A percentile compares a stretch with the other conserved stretches of the same genome.
These are phyloP conservation scores for Kernera saxatilis DNA, from an alignment of 345 rosid species.

Conservation along the genomic window DNA sequence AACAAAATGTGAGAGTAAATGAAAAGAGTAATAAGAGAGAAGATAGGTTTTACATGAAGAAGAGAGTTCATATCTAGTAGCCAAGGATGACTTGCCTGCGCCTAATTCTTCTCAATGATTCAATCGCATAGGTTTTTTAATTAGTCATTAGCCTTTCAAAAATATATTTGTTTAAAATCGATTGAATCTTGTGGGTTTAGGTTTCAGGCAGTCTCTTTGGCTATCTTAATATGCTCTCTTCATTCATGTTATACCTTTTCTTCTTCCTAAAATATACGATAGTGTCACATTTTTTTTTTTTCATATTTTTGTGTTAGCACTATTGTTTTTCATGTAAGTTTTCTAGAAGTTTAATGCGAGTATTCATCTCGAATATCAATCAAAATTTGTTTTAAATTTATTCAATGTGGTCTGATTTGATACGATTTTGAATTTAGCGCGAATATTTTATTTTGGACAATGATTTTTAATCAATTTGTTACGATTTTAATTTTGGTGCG, in stretches of 20 bases:
- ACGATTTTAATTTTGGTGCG: too few relatives aligned
- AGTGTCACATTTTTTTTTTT: neutral
- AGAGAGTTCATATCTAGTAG: slow-evolving; percentile 18
- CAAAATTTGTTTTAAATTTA: neutral
- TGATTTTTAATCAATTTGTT: too few relatives aligned
- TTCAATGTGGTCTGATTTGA: too few relatives aligned
- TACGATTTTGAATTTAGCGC: too few relatives aligned
- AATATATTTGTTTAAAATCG: too few relatives aligned
- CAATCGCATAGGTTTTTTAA: neutral
- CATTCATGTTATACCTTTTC: slow-evolving; percentile 10
- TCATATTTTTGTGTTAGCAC: neutral
- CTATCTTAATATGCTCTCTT: slow-evolving; percentile 10
- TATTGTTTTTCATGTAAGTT: neutral
- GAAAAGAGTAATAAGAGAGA: slow-evolving; percentile 6
- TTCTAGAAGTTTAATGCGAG: neutral
- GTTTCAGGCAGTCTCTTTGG: slow-evolving; percentile 12
- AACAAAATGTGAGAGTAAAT: neutral
- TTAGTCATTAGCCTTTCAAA: too few relatives aligned
- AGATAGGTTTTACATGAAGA: slow-evolving; percentile 21
- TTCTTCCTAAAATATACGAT: neutral
- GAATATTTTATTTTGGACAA: too few relatives aligned
- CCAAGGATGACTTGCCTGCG: slow-evolving; percentile 20
- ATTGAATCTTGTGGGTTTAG: slow-evolving; percentile 3
- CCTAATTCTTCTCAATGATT: slow-evolving; percentile 5
- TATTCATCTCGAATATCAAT: neutral